Base-by-base conservation (phyloP, 2,329 filamentous ascomycete genomes). In the Didymosphaeria variabile region DNA sequence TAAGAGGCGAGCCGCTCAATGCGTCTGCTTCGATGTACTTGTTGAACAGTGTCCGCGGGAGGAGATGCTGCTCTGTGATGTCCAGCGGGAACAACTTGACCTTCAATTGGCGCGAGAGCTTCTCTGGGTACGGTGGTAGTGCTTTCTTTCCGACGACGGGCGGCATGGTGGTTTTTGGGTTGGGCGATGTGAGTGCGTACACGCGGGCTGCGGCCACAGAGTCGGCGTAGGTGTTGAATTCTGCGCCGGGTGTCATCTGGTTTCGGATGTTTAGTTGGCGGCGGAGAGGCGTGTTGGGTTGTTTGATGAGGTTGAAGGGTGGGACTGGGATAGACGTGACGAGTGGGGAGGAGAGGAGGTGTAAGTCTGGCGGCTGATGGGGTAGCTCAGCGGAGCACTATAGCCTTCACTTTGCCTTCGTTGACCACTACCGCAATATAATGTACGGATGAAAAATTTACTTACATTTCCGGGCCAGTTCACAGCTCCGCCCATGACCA, bases 201-300 rank as follows among this genome's bases (percentile, higher is more conserved):
- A 85, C 71, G 46, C 82, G 76, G 1, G 83, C 83, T 8, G 81
- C 79, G 32, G 83, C 82, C 55, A 83, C 71, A 51, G 79, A 77
- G 65, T 99, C 96, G 60, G 95, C 94, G 73, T 93, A 97, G 59
- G 91, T 91, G 82, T 99, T 99, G 86, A 99, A 99, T 77, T 99
- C 95, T 64, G 92, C 93, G 13, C 90, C 87, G 1, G 95, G 94
- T 0, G 87, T 90, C 67, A 89, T 86, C 82, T 84, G 77, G 62
- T 80, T 80, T 51, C 69, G 69, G 17, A 55, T 29, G 36, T 72
- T 77, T 63, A 77, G 77, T 60, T 46, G 49, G 57, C 65, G 65
- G 55, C 73, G 66, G 21, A 79, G 57, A 3, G 72, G 72, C 0
- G 73, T 75, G 19, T 76, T 63, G 10, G 76, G 74, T 66, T 79